Evolutionary conservation across 768 basidiomycete genomes (phyloP).

Genomic region (Russula sp.): DNA sequence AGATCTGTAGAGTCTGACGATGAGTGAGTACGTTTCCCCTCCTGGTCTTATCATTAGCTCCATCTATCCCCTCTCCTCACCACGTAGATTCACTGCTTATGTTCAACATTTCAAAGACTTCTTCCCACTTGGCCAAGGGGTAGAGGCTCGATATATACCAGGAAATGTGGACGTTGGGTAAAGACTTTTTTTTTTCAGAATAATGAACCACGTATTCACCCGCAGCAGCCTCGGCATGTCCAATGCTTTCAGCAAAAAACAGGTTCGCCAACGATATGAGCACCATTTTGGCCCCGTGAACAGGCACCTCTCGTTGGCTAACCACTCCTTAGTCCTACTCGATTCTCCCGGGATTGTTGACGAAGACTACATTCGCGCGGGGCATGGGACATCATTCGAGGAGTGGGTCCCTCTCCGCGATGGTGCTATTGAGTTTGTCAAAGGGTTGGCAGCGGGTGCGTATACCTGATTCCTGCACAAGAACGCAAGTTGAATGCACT

Average conservation of each 20-base stretch:
- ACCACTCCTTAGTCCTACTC: slow-evolving; percentile 64
- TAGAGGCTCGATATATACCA: slow-evolving; percentile 64
- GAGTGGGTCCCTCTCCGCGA: slow-evolving; percentile 47
- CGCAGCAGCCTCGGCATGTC: slow-evolving; percentile 13
- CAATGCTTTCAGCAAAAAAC: slow-evolving; percentile 17
- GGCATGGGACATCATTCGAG: slow-evolving; percentile 40
- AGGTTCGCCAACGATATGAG: slow-evolving; percentile 51
- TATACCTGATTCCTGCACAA: not conserved
- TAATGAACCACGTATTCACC: not conserved
- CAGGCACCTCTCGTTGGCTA: slow-evolving; percentile 50
- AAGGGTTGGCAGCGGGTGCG: slow-evolving; percentile 34
- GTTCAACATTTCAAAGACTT: slow-evolving; percentile 59
- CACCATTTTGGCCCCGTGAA: slow-evolving; percentile 65
- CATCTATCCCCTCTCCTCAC: not conserved
- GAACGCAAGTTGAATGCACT: not conserved
- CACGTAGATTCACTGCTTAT: slow-evolving; percentile 64
- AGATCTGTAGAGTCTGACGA: slow-evolving; percentile 51
- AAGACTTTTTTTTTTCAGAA: slow-evolving; percentile 11
- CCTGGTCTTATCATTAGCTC: not conserved
- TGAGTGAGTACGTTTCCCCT: slow-evolving; percentile 49
- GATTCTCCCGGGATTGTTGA: slow-evolving; percentile 78
- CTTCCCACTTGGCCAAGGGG: slow-evolving; percentile 42
- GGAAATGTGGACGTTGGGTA: slow-evolving; percentile 90
- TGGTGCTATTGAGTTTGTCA: slow-evolving; percentile 57
- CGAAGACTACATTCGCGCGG: slow-evolving; percentile 66